A percentile compares a stretch with the other conserved stretches of the same genome.
These are phyloP conservation scores for Verticillium tricorpus DNA, from an alignment of 2,329 filamentous ascomycete genomes.

Conservation along the genomic window DNA sequence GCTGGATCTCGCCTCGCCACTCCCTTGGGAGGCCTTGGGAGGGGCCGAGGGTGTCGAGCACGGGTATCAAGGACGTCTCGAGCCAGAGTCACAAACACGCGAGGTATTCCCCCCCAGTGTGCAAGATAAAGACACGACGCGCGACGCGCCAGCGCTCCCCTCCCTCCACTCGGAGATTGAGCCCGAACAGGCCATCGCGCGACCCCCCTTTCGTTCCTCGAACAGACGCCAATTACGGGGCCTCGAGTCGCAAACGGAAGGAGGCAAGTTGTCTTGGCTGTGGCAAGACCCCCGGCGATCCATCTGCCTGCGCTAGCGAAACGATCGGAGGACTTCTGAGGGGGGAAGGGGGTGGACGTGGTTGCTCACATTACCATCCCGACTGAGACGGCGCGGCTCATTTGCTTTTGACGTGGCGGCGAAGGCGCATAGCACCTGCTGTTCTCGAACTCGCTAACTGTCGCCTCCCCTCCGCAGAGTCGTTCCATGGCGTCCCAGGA, in stretches of 20 bases:
- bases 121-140: not conserved
- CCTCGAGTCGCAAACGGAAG: slow-evolving; percentile 1
- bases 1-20: not conserved
- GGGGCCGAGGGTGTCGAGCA: not conserved
- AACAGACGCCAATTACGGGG: not conserved
- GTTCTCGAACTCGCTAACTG: not conserved
- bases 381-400: not conserved
- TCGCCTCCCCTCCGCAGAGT: not conserved
- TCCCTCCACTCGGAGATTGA: slow-evolving; percentile 6
- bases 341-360: not conserved
- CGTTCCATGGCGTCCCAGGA: not conserved
- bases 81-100: not conserved
- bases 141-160: not conserved
- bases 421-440: not conserved
- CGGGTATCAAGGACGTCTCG: not conserved
- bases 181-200: slow-evolving; percentile 1
- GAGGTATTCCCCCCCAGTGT: not conserved
- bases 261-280: not conserved
- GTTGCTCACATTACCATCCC: not conserved
- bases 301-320: slow-evolving; percentile 2
- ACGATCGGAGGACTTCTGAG: not conserved
- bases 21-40: too few relatives aligned
- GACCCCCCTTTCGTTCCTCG: not conserved
- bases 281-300: slow-evolving; percentile 1
- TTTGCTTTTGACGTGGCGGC: not conserved